Evolutionary conservation across 371 early-diverging fungal species (phyloP), one percentile per base, ranked within the genome.

Genomic region (Synchytrium microbalum): DNA sequence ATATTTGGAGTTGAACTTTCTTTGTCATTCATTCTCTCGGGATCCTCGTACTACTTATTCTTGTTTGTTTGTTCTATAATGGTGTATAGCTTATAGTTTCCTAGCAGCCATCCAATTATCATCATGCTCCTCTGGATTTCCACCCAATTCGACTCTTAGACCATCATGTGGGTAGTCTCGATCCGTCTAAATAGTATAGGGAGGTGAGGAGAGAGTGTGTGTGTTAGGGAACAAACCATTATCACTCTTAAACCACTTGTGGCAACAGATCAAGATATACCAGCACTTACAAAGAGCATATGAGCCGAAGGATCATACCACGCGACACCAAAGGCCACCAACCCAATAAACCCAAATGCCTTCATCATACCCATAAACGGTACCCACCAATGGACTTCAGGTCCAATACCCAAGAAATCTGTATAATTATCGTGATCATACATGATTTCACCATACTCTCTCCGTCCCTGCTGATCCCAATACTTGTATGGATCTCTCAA

Each of bases 401-500:
- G 74, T 16, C 78, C 80, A 58, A 72, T 67, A 38, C 69, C 60
- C 70, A 66, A 71, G 32, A 58, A 57, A 60, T 78, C 75, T 32
- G 67, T 65, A 57, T 71, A 68, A 58, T 73, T 66, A 53, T 72
- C 75, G 51, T 76, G 68, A 62, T 75, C 75, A 27, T 73, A 63
- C 32, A 77, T 30, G 25, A 80, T 62, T 51, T 80, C 80, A n/a
- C 80, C 80, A 60, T 73, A 80, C 58, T 77, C 67, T 16, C 80
- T 54, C 16, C 78, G 66, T n/a, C 75, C 78, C 70, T 80, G 80
- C 63, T 71, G 68, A 68, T 80, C 80, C 80, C 80, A 80, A 72
- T 80, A 77, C 65, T 66, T 68, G 64, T 60, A 73, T 2, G 80
- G 78, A 60, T 80, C 75, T 54, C 66, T 73, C 56, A 80, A 61